Evolutionary conservation across 73 alveolate genomes (phyloP).

Genomic region (Tetrahymena thermophila): DNA sequence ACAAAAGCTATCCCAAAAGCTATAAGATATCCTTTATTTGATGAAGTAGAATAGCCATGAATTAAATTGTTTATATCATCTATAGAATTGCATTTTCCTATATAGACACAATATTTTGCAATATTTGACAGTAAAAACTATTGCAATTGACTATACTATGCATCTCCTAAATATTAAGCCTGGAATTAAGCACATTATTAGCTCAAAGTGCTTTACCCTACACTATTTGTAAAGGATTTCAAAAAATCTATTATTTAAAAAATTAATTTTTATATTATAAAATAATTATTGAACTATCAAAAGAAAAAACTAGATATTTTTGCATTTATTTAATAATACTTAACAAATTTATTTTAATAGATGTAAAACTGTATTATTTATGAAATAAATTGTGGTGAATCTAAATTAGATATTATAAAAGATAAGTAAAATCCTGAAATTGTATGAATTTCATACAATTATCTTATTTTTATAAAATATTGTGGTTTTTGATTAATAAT

Average conservation of each 20-base stretch:
- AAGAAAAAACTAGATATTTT: too few relatives aligned
- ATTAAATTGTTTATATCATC: not conserved
- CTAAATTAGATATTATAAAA: not conserved
- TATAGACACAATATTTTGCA: not conserved
- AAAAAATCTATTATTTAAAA: not conserved
- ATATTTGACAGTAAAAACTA: not conserved
- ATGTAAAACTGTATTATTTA: not conserved
- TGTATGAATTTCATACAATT: too few relatives aligned
- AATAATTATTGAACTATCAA: too few relatives aligned
- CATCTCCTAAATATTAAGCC: not conserved
- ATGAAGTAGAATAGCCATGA: not conserved
- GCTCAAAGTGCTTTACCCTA: not conserved
- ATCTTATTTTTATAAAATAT: too few relatives aligned
- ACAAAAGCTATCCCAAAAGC: not conserved
- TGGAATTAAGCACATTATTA: not conserved
- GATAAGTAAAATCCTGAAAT: too few relatives aligned
- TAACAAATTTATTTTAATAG: too few relatives aligned
- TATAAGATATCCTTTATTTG: not conserved
- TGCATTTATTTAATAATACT: too few relatives aligned
- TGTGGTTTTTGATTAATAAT: too few relatives aligned
- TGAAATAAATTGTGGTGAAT: not conserved
- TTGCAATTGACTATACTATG: not conserved
- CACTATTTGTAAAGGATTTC: not conserved
- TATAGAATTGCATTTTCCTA: not conserved
- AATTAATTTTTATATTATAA: too few relatives aligned